Evolutionary conservation across 305 asterid genomes (phyloP).

Genomic region (Solanum aculeatissimum): DNA sequence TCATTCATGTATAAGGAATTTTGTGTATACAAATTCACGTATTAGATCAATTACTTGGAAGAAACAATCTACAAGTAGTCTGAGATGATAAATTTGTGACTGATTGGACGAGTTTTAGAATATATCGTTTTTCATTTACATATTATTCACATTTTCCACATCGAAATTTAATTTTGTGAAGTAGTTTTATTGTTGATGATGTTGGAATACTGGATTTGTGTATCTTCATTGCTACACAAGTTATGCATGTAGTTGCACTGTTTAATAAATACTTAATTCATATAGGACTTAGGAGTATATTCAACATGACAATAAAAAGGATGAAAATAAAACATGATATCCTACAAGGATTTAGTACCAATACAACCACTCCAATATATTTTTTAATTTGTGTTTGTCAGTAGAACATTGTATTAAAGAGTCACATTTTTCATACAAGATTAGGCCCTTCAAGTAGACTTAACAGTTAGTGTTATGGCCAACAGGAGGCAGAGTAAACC

Average conservation of each 20-base stretch:
- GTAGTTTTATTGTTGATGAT: not conserved
- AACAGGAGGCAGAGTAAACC: not conserved
- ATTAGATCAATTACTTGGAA: not conserved
- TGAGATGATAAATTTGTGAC: not conserved
- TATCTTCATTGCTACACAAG: not conserved
- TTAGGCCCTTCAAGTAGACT: not conserved
- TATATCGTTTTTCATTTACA: not conserved
- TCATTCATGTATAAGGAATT: not conserved
- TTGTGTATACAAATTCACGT: not conserved
- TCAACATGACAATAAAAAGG: not conserved
- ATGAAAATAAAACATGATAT: not conserved
- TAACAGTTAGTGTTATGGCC: not conserved
- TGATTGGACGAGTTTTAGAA: not conserved
- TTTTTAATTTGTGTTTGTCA: not conserved
- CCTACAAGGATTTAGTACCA: not conserved
- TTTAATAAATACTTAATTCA: not conserved
- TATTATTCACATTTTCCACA: not conserved
- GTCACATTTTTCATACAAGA: not conserved
- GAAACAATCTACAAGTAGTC: not conserved
- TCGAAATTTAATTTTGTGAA: not conserved
- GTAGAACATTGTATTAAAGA: not conserved
- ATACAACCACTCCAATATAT: not conserved
- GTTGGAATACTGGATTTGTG: not conserved
- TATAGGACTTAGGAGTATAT: not conserved
- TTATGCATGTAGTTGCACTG: not conserved